Evolutionary conservation across 441 rosid genomes (phyloP).

Genomic region (Adansonia grandidieri): DNA sequence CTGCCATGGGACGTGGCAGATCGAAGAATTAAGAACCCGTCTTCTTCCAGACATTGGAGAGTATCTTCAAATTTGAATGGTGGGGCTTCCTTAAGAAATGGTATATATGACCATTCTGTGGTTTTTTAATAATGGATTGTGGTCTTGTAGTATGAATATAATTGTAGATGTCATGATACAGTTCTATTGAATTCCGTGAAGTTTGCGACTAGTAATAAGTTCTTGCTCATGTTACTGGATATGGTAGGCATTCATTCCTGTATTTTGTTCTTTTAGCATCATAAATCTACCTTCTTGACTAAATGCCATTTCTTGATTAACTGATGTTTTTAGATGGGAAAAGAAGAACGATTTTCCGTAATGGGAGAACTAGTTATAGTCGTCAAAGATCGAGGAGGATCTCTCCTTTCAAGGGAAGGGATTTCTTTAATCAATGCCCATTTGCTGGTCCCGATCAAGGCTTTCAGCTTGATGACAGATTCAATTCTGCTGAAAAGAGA

Average conservation of each 20-base stretch:
- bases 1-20: constrained; percentile 41
- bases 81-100: constrained; percentile 38
- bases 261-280: constrained; percentile 15
- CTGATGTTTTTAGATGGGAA: constrained; percentile 45
- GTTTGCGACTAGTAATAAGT: constrained; percentile 23
- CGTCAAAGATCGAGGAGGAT: constrained; percentile 44
- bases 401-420: constrained; percentile 54
- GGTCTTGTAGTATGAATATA: constrained; percentile 16
- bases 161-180: constrained; percentile 24
- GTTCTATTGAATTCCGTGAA: constrained; percentile 20
- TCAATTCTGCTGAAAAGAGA: constrained; percentile 32
- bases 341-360: constrained; percentile 38
- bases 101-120: constrained; percentile 36
- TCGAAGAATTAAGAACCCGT: constrained; percentile 41
- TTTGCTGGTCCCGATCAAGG: constrained; percentile 44
- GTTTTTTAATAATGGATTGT: constrained; percentile 16
- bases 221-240: constrained; percentile 19
- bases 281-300: not conserved
- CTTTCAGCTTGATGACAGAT: constrained; percentile 37
- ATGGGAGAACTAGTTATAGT: constrained; percentile 36
- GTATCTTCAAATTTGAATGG: constrained; percentile 45
- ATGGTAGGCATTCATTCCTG: constrained; percentile 10
- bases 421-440: constrained; percentile 42
- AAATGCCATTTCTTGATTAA: constrained; percentile 23
- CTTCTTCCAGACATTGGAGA: constrained; percentile 43